Evolutionary conservation across 2,329 filamentous ascomycete species (phyloP), one percentile per base, ranked within the genome.

Genomic region (Cercospora sp.): DNA sequence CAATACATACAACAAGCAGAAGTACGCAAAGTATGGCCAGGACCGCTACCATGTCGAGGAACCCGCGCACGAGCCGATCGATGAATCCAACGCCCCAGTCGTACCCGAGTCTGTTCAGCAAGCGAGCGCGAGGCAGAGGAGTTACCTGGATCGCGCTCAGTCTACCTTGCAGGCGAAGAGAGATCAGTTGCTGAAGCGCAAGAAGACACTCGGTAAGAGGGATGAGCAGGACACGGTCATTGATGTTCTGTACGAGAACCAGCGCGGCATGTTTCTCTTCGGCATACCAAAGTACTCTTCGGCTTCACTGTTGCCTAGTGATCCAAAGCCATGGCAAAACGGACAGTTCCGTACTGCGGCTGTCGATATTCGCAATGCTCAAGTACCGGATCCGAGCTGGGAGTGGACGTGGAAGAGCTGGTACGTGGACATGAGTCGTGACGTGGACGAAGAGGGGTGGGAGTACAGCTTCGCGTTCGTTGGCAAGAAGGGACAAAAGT

Each of bases 351-450:
- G 84, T 68, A 82, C 85, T 13, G 88, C 86, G 61, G 83, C 88
- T 5, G 88, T 90, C 72, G 85, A 90, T 77, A 96, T 94, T 70
- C 87, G 90, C 68, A 97, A 93, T 69, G 93, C 94, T 0, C 94
- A 97, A 79, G 88, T 97, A 1, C 95, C 95, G 0, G 95, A 99
- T 77, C 95, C 95, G 5, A 92, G 90, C 70, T 99, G 95, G 95
- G 89, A 92, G 77, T 99, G 95, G 95, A 88, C 85, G 9, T 91
- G 89, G 89, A 86, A 86, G 77, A 85, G 84, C 49, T 91, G 89
- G 88, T 90, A 90, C 77, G 88, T 90, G 32, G 89, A 91, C 82
- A 92, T 86, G 92, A 94, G 83, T n/a, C 87, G 90, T 2, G 90
- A 91, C 68, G 89, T 91, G 10, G 95, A 98, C 75, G 90, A 94